Evolutionary conservation across 2,329 filamentous ascomycete genomes (phyloP), one percentile per base, ranked within the genome.

Genomic region (Tolypocladium album): DNA sequence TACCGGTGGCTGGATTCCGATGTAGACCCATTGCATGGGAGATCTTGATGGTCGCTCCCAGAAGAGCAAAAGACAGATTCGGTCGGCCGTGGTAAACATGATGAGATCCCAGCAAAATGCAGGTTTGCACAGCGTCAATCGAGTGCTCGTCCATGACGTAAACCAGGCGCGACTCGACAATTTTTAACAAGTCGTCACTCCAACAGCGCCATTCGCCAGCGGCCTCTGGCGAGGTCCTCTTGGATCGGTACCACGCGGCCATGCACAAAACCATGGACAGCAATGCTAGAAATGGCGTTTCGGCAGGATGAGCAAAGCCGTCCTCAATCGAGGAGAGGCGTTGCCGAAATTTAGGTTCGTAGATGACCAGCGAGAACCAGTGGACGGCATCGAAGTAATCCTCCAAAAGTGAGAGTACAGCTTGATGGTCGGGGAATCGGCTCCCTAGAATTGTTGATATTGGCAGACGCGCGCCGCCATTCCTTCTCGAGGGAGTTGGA

Each of bases 291-390:
- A 76, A 78, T 0, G 70, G 65, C 24, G 69, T 68, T 55, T 76
- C 70, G 0, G 70, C 68, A 3, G 67, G 66, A 17, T 68, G 65
- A 0, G 74, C 74, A 43, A 61, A 65, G 2, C 73, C 72, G 60
- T 74, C 72, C 1, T 65, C 60, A 2, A 76, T 66, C 9, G 70
- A 69, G 12, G 65, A 61, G 34, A 74, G 70, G 4, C 65, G 63
- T 13, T 63, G 63, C 27, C 75, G 72, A 55, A 78, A 75, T 34
- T 67, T 73, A 1, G 74, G 74, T 58, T 77, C 74, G 58, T 73
- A 74, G 22, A 78, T 67, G 1, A 74, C 74, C 4, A 78, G 66
- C 20, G 75, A 76, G 59, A 78, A 77, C 75, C 75, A 78, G 64
- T 77, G 75, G 20, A 78, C 70, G 2, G 73, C 64, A 56, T 71